Evolutionary conservation across 257 asterid species (phyloP), one percentile per base, ranked within the genome.

Genomic region (Ehretia macrophylla): DNA sequence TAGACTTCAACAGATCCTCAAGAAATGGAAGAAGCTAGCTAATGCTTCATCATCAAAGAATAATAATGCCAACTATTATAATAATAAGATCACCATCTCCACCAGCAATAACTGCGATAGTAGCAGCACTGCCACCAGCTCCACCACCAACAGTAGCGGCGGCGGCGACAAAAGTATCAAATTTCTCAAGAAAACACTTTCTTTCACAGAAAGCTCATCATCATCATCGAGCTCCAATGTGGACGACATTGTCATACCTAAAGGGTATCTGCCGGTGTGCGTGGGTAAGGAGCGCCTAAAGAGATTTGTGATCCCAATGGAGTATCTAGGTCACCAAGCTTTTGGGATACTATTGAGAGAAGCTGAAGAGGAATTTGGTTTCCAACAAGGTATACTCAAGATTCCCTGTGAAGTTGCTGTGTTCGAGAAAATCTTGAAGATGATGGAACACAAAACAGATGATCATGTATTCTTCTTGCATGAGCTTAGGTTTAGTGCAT

Each of bases 291-390:
- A 88, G 54, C 10, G 6, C 62, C 60, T 69, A 9, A 85, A 85
- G 77, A 76, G 97, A 46, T 85, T 76, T 17, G 82, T 85, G 48
- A 86, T 88, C 69, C 90, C 87, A 53, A 88, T 79, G 8, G 85
- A 80, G 63, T 73, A 85, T 52, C 73, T 88, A 51, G 64, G 84
- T 5, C 95, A 84, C 70, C 88, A 73, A 22, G 75, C 79, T 19
- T 88, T 88, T 51, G 82, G 76, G 17, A 32, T 71, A 42, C 75
- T 88, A 38, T 76, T 88, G n/a, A 72, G 90, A 42, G 87, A 88
- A 66, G 97, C 97, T 0, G 97, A 88, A 65, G 97, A 88, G 35
- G 97, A 85, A 48, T 88, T 85, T 22, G 97, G 97, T 0, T 88
- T 88, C 71, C 97, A 88, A 42, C 80, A 88, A 69, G 97, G 96